Conservation (phyloP, 2,329 filamentous ascomycete genomes). For the Truncatella angustata region DNA sequence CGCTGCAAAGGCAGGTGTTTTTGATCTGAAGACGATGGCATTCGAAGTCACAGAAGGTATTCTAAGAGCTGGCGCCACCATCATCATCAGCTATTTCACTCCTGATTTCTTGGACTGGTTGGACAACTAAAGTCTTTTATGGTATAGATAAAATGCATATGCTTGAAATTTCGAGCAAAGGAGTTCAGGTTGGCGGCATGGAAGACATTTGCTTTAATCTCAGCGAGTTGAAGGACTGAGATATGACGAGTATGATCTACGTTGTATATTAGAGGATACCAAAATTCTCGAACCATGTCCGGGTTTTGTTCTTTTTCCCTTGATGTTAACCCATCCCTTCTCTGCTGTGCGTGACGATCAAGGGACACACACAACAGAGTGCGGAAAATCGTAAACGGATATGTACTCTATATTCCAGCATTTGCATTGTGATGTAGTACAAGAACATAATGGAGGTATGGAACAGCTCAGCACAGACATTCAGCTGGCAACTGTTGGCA, state of each 20-base stretch:
- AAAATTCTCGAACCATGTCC: background rate
- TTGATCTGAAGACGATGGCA: slow-evolving; percentile 91
- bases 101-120: slow-evolving; percentile 74
- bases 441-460: no score
- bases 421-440: no score
- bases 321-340: no score
- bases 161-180: background rate
- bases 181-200: background rate
- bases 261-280: slow-evolving; percentile 1
- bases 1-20: slow-evolving; percentile 91
- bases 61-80: slow-evolving; percentile 85
- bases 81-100: slow-evolving; percentile 92
- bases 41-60: slow-evolving; percentile 95
- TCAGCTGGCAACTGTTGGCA: no score
- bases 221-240: background rate
- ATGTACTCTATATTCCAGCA: no score
- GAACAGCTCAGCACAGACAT: no score
- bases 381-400: no score
- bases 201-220: background rate
- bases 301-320: no score
- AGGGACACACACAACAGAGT: no score
- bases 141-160: background rate
- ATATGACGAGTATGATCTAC: background rate
- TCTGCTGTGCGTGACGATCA: no score
- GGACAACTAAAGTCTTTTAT: slow-evolving; percentile 38